phyloP scores from a whole-genome alignment of 257 asterid species.

The Nicotiana tomentosiformis region DNA sequence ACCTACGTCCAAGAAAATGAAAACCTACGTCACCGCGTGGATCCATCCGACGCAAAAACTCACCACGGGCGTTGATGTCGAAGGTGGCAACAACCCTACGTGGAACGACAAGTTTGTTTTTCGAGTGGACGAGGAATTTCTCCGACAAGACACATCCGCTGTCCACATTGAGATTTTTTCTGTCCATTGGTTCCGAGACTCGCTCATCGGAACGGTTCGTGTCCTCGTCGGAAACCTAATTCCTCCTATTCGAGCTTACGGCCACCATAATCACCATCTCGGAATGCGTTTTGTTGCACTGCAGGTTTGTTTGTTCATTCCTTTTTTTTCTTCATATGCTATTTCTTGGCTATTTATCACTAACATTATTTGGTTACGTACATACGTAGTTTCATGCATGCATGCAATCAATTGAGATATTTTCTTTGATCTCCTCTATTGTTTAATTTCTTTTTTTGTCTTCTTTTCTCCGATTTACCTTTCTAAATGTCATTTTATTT shows the following conservation, averaged over 20 bases:
- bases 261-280: slow-evolving; percentile 16
- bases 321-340: neutral
- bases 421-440: neutral
- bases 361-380: too few species aligned
- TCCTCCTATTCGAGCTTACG: slow-evolving; percentile 37
- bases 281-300: slow-evolving; percentile 92
- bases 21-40: slow-evolving; percentile 81
- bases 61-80: slow-evolving; percentile 49
- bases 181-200: slow-evolving; percentile 54
- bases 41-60: slow-evolving; percentile 61
- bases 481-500: neutral
- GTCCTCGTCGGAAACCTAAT: slow-evolving; percentile 77
- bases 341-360: too few species aligned
- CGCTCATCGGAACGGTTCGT: slow-evolving; percentile 73
- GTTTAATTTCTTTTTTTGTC: neutral
- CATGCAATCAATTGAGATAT: neutral
- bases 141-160: slow-evolving; percentile 57
- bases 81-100: slow-evolving; percentile 64
- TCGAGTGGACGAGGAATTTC: slow-evolving; percentile 80
- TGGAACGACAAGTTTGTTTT: slow-evolving; percentile 98
- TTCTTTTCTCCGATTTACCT: neutral
- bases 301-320: slow-evolving; percentile 38
- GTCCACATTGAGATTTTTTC: slow-evolving; percentile 67
- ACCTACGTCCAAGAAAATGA: slow-evolving; percentile 67
- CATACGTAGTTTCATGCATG: neutral